Conservation (phyloP, 495 filamentous ascomycete species). For the Geopyxis carbonaria region DNA sequence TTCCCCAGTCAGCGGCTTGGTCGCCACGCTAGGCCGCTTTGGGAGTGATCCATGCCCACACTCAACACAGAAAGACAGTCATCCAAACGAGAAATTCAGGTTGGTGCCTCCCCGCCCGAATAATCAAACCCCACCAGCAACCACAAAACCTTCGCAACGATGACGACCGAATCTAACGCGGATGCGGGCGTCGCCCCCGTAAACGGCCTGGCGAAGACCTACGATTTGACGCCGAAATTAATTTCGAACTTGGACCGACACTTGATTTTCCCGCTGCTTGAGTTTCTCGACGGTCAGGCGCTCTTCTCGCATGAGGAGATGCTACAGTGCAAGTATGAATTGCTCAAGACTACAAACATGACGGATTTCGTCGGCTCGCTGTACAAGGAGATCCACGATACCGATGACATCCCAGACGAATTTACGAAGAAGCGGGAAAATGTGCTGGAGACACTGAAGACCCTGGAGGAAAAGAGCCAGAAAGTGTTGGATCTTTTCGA, state of each 20-base stretch:
- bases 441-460: constrained; percentile 61
- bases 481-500: constrained; percentile 72
- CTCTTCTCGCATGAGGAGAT: constrained; percentile 47
- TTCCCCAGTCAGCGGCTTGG: too few species aligned
- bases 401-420: constrained; percentile 62
- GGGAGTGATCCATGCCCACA: too few species aligned
- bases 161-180: too few species aligned
- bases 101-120: too few species aligned
- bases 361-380: constrained; percentile 84
- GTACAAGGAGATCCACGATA: constrained; percentile 68
- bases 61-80: constrained; percentile 9
- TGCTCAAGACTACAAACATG: constrained; percentile 95
- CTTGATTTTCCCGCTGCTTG: constrained; percentile 81
- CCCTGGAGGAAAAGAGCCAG: constrained; percentile 64
- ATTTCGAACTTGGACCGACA: constrained; percentile 89
- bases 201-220: constrained; percentile 11
- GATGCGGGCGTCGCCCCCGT: not conserved
- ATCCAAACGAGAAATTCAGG: constrained; percentile 3
- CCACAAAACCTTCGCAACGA: too few species aligned
- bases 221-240: constrained; percentile 77
- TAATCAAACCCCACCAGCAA: too few species aligned
- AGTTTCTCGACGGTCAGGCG: constrained; percentile 50
- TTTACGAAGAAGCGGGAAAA: constrained; percentile 75
- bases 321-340: constrained; percentile 67
- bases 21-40: too few species aligned